Evolutionary conservation across 352 stramenopile species (phyloP), one percentile per base, ranked within the genome.

Genomic region (Phytophthora podocarpi): DNA sequence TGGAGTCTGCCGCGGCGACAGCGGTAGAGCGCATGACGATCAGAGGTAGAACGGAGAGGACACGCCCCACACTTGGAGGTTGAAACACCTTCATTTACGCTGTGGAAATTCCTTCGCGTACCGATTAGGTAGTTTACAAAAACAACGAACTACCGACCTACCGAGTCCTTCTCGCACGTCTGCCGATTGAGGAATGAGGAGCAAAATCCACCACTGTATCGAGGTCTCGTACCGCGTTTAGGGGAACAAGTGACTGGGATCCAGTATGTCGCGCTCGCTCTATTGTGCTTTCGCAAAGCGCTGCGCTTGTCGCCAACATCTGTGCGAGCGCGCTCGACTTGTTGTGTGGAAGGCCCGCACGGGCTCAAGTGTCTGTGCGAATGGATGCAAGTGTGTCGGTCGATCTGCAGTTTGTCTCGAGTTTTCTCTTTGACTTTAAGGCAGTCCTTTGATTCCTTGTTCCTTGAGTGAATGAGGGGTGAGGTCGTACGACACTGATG

Each of bases 171-270:
- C n/a, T n/a, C n/a, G n/a, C n/a, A n/a, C n/a, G 30, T 28, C 49
- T 45, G 59, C 53, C 52, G 47, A 70, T 67, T 66, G 47, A 45
- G 59, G 55, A 73, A 66, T 73, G 65, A 63, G 35, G 65, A 67
- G 49, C 36, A 54, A 35, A 70, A 54, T 59, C n/a, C n/a, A n/a
- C 46, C 31, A 68, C 56, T 48, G 34, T 57, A 37, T 53, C 27
- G 55, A 54, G 28, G 27, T 41, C 48, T 16, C 7, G 34, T 59
- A 35, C 58, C 28, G 46, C 3, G 59, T 28, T 20, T 73, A 73
- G 65, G 64, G 59, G 20, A 41, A 3, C 0, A 11, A n/a, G 15
- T 57, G n/a, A 70, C 40, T 70, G 1, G 47, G 11, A 20, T 24
- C 50, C 15, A 63, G 42, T 63, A 63, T 64, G 48, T 9, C 4